Percentiles rank a stretch among this genome's conserved stretches.
Conservation (phyloP, 441 rosid species). For the Breynia disticha region DNA sequence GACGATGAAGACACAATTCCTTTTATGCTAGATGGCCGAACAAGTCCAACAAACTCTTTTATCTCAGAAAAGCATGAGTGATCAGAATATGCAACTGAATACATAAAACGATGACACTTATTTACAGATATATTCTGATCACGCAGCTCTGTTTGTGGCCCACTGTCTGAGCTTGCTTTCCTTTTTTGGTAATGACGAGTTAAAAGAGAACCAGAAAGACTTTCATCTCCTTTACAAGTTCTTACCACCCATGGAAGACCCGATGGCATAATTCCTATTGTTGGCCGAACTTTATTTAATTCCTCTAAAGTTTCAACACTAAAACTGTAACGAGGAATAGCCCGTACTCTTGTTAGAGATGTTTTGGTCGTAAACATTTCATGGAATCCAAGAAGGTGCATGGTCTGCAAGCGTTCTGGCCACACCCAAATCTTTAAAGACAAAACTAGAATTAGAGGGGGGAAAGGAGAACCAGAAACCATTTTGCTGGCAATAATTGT, state of each 20-base stretch:
- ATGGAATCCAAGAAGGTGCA: conserved; percentile 68
- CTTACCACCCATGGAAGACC: conserved; percentile 68
- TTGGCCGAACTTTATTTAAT: conserved; percentile 47
- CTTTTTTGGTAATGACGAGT: conserved; percentile 20
- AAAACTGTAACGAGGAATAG: conserved; percentile 77
- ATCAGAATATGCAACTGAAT: conserved; percentile 59
- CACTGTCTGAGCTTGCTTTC: conserved; percentile 15
- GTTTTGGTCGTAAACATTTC: conserved; percentile 64
- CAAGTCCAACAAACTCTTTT: conserved; percentile 48
- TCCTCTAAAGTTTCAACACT: conserved; percentile 55
- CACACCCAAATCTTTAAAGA: conserved; percentile 73
- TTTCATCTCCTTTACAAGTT: conserved; percentile 29
- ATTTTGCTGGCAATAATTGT: neutral
- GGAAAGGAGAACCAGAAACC: neutral
- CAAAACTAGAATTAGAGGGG: conserved; percentile 3
- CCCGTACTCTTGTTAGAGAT: conserved; percentile 57
- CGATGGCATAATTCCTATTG: conserved; percentile 81
- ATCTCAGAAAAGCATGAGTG: conserved; percentile 69
- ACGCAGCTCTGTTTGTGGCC: conserved; percentile 8
- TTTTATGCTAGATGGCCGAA: conserved; percentile 47
- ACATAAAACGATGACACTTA: conserved; percentile 39
- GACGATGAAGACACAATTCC: conserved; percentile 66
- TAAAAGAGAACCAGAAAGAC: conserved; percentile 30
- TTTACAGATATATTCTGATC: conserved; percentile 24
- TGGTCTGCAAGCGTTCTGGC: conserved; percentile 78